Conservation (phyloP, 805 yeast genomes). For the Wickerhamiella cacticola region DNA sequence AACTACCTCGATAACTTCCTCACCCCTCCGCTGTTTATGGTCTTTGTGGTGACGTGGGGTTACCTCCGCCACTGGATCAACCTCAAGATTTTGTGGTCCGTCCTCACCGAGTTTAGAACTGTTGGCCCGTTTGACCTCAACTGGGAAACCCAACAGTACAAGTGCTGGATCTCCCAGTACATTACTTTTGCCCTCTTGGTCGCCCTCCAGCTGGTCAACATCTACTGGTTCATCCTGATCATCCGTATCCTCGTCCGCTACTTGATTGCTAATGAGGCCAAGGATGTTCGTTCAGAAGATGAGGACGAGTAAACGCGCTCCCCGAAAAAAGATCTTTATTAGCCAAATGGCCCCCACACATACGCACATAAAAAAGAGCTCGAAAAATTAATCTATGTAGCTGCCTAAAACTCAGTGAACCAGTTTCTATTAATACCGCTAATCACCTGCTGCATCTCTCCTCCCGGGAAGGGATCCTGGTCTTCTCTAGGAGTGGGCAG, state of each 20-base stretch:
- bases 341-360: no score
- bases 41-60: constrained; percentile 66
- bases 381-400: no score
- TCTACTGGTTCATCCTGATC: constrained; percentile 79
- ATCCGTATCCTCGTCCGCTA: constrained; percentile 63
- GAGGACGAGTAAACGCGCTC: constrained; percentile 45
- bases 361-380: no score
- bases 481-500: no score
- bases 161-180: constrained; percentile 90
- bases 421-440: no score
- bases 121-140: constrained; percentile 72
- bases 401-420: no score
- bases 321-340: no score
- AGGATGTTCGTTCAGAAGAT: constrained; percentile 68
- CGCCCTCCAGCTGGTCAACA: constrained; percentile 74
- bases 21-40: constrained; percentile 52
- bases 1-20: constrained; percentile 65
- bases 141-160: constrained; percentile 86
- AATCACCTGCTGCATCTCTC: no score
- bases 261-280: constrained; percentile 41
- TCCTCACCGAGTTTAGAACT: constrained; percentile 67
- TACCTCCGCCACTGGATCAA: constrained; percentile 83
- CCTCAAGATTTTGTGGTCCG: constrained; percentile 47
- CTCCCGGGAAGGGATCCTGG: no score
- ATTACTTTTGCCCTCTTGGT: constrained; percentile 68